phyloP scores from a whole-genome alignment of 768 basidiomycete species.

The Ephemerocybe angulata region DNA sequence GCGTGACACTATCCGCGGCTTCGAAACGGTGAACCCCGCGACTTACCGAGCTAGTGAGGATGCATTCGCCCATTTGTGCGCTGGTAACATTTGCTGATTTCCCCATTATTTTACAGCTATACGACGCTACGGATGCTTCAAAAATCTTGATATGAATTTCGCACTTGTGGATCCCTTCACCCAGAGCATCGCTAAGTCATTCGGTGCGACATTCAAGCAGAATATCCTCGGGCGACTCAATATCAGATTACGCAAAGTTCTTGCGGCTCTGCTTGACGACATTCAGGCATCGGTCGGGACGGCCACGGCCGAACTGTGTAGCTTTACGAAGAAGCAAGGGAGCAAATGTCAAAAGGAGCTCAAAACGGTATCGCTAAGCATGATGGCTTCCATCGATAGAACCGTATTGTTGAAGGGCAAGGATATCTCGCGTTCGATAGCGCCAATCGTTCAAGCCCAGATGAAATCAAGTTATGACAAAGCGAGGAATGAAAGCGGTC shows the following conservation, averaged over 20 bases:
- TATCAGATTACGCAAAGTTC: conserved; percentile 27
- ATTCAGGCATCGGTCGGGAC: conserved; percentile 41
- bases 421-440: conserved; percentile 54
- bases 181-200: conserved; percentile 51
- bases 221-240: conserved; percentile 52
- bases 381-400: conserved; percentile 45
- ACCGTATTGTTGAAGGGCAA: conserved; percentile 53
- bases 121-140: conserved; percentile 51
- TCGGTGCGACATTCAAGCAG: conserved; percentile 55
- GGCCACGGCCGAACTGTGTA: not conserved
- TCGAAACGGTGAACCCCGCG: too few species aligned
- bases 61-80: too few species aligned
- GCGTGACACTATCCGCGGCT: too few species aligned
- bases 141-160: conserved; percentile 54
- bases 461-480: conserved; percentile 48
- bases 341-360: not conserved
- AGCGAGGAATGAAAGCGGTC: conserved; percentile 52
- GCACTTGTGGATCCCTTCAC: conserved; percentile 59
- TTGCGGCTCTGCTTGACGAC: conserved; percentile 44
- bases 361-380: conserved; percentile 19
- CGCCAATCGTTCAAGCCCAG: conserved; percentile 50
- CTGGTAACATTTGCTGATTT: too few species aligned
- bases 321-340: not conserved
- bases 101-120: conserved; percentile 39
- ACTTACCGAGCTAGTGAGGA: too few species aligned